These are phyloP conservation scores for Ilyonectria mors-panacis DNA, from an alignment of 2,329 filamentous ascomycete genomes.

Conservation along the genomic window DNA sequence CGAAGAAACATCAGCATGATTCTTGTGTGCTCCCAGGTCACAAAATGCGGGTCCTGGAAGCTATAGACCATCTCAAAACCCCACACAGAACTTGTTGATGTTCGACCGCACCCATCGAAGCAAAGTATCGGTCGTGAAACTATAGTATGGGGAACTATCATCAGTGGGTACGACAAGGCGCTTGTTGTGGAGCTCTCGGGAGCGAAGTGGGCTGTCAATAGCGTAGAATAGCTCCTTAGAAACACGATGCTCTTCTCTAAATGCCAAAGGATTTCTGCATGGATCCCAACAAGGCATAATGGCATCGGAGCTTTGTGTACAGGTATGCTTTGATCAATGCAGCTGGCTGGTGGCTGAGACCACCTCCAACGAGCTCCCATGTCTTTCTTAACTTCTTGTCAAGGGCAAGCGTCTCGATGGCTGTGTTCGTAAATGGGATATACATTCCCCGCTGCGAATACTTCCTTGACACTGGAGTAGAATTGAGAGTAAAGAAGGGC, in stretches of 20 bases:
- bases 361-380: too few relatives aligned
- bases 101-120: constrained; percentile 3
- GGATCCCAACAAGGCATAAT: too few relatives aligned
- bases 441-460: constrained; percentile 1
- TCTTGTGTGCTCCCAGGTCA: constrained; percentile 10
- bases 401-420: constrained; percentile 10
- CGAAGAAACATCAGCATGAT: constrained; percentile 11
- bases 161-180: not conserved
- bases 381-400: too few relatives aligned
- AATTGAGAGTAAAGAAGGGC: constrained; percentile 5
- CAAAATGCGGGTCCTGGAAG: constrained; percentile 10
- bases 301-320: too few relatives aligned
- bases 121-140: not conserved
- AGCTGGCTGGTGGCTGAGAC: too few relatives aligned
- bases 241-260: constrained; percentile 13
- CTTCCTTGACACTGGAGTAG: constrained; percentile 4
- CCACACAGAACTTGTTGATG: constrained; percentile 8
- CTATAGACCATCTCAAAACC: constrained; percentile 12
- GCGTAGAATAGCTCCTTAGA: constrained; percentile 3
- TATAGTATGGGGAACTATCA: constrained; percentile 1
- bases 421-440: constrained; percentile 1
- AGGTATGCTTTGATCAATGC: too few relatives aligned
- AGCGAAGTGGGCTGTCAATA: not conserved
- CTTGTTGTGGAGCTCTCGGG: not conserved
- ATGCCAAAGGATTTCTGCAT: too few relatives aligned